phyloP scores from a whole-genome alignment of 306 rosid species.

The Casuarina cunninghamiana region DNA sequence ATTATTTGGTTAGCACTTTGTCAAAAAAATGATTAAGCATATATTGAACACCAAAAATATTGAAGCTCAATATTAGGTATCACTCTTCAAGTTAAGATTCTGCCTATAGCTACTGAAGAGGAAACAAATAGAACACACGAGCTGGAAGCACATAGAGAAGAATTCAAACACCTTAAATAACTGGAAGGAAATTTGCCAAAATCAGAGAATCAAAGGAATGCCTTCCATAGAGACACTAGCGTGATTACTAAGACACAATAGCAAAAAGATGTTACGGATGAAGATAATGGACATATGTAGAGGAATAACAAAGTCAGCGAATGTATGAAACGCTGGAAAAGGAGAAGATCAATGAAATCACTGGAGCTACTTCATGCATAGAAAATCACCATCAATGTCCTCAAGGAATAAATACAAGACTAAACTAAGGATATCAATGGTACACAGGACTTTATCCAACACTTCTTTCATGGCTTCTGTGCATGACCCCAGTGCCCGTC shows the following conservation, averaged over 20 bases:
- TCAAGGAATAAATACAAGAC: background rate
- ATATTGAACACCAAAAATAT: background rate
- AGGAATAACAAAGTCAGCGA: background rate
- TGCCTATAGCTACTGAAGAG: background rate
- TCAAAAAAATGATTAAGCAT: background rate
- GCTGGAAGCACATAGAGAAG: background rate
- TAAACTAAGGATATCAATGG: background rate
- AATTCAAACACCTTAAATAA: conserved; percentile 5
- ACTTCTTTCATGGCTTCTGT: background rate
- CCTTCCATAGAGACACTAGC: background rate
- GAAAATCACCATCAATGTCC: background rate
- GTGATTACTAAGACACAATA: conserved; percentile 1
- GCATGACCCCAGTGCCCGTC: background rate
- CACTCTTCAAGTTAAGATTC: background rate
- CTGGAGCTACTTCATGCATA: background rate
- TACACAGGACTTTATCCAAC: background rate
- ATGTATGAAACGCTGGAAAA: background rate
- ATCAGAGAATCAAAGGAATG: background rate
- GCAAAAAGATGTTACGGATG: background rate
- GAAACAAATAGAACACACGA: background rate
- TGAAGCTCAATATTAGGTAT: background rate
- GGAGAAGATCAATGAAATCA: background rate
- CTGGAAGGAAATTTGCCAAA: conserved; percentile 3
- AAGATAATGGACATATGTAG: background rate
- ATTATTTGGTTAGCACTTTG: background rate